Percentiles rank a stretch among this genome's conserved stretches.
These are phyloP conservation scores for Echium plantagineum DNA, from an alignment of 257 asterid species.

Conservation along the genomic window DNA sequence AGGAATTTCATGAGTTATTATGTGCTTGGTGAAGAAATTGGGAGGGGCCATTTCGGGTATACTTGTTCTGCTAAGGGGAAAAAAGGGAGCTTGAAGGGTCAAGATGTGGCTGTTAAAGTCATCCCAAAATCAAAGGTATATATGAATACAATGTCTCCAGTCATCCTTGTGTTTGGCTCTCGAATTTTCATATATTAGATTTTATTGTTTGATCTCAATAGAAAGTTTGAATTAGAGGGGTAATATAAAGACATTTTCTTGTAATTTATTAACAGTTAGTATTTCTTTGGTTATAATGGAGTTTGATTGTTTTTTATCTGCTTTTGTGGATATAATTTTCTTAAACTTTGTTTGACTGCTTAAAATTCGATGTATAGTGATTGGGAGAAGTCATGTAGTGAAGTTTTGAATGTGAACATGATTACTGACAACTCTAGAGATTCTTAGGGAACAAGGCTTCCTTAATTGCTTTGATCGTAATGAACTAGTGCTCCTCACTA, in stretches of 20 bases:
- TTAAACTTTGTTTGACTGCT: not conserved
- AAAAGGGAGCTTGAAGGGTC: slow-evolving; percentile 79
- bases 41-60: slow-evolving; percentile 90
- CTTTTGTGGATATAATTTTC: not conserved
- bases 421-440: not conserved
- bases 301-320: not conserved
- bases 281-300: not conserved
- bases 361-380: not conserved
- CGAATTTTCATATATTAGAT: not conserved
- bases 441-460: not conserved
- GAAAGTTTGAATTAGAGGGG: no score
- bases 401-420: not conserved
- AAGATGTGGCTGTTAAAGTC: slow-evolving; percentile 85
- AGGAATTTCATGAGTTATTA: slow-evolving; percentile 49
- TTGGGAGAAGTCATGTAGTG: not conserved
- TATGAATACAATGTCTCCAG: no score
- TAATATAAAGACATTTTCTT: no score
- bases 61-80: slow-evolving; percentile 74
- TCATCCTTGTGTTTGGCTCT: not conserved
- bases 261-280: no score
- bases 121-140: slow-evolving; percentile 76
- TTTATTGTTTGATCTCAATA: no score
- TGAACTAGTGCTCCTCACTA: not conserved
- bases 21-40: slow-evolving; percentile 83
- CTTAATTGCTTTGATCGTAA: not conserved